Base-by-base conservation (phyloP, 345 rosid genomes). In the Eucalyptus lansdowneana region DNA sequence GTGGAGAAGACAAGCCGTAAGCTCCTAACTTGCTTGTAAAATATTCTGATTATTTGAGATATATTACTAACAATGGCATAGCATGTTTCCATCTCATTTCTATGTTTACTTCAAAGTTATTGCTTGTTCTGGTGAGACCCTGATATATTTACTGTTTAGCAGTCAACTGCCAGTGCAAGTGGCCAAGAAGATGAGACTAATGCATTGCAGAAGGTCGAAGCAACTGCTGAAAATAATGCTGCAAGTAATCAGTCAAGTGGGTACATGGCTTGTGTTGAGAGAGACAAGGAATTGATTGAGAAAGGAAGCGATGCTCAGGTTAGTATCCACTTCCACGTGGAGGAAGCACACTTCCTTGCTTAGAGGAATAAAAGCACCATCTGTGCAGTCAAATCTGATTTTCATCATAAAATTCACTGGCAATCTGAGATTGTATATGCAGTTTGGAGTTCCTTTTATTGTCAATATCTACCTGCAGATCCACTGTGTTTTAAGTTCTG, bases 1-100 rank as follows among this genome's bases (percentile, higher is more conserved):
- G 50, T 98, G 99, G 99, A 96, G 99, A 93, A 96, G 98, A 94
- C 96, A 94, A 94, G 86, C 93, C 50, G 99, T 97, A 96, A 89
- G 99, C 92, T 40, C 85, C 47, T 21, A 76, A 76, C 85, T 76
- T 76, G 47, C 85, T 76, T 40, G 85, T 76, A 21, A 42, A 76
- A 40, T 76, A 76, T 76, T 40, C 47, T 11, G 85, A 40, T 76
- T 29, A 37, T 76, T 76, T 76, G 22, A 76, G 16, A 76, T 76
- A 65, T 76, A 6, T 76, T 11, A 21, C 47, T 37, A 76, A 76
- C 47, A 40, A 76, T 11, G 47, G 15, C 27, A 40, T 76, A 11
- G 34, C 50, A 87, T 65, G 51, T 76, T 11, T 60, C 69, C 44
- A 86, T 91, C 51, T 90, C n/a, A 86, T 56, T 72, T 86, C 29